A percentile compares a stretch with the other conserved stretches of the same genome.
Conservation (phyloP, 768 basidiomycete species). For the Suillus tomentosus region DNA sequence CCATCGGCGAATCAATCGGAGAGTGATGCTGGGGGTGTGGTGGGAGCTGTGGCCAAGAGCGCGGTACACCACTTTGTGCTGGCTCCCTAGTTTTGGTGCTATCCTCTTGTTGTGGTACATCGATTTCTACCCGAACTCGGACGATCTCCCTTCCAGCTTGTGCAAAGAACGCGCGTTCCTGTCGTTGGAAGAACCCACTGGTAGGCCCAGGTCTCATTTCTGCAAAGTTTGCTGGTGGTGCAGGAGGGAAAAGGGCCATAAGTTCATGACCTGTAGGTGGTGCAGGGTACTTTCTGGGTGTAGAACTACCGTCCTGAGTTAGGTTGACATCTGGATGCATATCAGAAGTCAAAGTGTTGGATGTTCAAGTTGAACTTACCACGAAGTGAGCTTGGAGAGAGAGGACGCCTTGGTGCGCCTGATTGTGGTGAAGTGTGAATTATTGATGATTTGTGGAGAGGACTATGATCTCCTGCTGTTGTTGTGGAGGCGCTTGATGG, state of each 20-base stretch:
- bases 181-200: conserved; percentile 69
- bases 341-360: conserved; percentile 18
- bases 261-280: conserved; percentile 82
- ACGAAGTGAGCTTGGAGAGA: conserved; percentile 65
- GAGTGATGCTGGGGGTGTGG: conserved; percentile 32
- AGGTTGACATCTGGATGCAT: conserved; percentile 61
- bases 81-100: conserved; percentile 25
- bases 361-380: conserved; percentile 38
- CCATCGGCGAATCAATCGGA: conserved; percentile 32
- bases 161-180: conserved; percentile 82
- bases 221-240: conserved; percentile 57
- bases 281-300: conserved; percentile 64
- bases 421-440: conserved; percentile 36
- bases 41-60: conserved; percentile 35
- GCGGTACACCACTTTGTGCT: conserved; percentile 17
- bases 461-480: conserved; percentile 47
- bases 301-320: conserved; percentile 49
- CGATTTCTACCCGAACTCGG: conserved; percentile 71
- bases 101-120: conserved; percentile 43
- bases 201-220: conserved; percentile 66
- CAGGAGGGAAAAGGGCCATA: conserved; percentile 82
- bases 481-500: conserved; percentile 53
- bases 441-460: conserved; percentile 27
- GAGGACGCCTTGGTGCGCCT: conserved; percentile 48
- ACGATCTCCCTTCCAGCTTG: conserved; percentile 79